These are phyloP conservation scores for Dipodascus albidus DNA, from an alignment of 805 yeast species.

Conservation along the genomic window DNA sequence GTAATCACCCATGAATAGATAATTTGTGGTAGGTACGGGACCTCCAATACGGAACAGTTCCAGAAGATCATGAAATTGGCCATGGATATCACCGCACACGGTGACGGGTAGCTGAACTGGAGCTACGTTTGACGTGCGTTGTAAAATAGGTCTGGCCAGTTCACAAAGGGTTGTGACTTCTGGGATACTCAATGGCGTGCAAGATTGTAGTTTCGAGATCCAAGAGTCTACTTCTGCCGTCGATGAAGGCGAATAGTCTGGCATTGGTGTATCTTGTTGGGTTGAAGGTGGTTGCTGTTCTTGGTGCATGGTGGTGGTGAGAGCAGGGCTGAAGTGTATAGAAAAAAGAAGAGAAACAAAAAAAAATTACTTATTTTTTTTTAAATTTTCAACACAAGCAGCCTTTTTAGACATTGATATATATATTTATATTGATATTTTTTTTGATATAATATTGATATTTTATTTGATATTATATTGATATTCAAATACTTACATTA, in stretches of 20 bases:
- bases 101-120: constrained; percentile 94
- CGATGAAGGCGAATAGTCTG: neutral
- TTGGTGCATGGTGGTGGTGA: neutral
- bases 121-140: constrained; percentile 84
- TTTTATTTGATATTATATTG: too few species aligned
- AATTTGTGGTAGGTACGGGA: constrained; percentile 84
- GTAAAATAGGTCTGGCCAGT: constrained; percentile 72
- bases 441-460: too few species aligned
- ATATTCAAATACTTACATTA: too few species aligned
- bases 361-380: too few species aligned
- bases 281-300: neutral
- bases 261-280: neutral
- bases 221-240: constrained; percentile 61
- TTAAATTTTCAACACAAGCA: too few species aligned
- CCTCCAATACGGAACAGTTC: constrained; percentile 91
- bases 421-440: too few species aligned
- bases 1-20: constrained; percentile 83
- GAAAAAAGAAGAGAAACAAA: neutral
- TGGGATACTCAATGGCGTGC: constrained; percentile 72
- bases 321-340: neutral
- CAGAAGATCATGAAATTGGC: constrained; percentile 91
- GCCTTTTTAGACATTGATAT: too few species aligned
- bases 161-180: constrained; percentile 73
- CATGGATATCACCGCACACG: constrained; percentile 93
- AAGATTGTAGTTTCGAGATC: constrained; percentile 68